Evolutionary conservation across 2,329 filamentous ascomycete genomes (phyloP).

Genomic region (Aspergillus spinulosporus): DNA sequence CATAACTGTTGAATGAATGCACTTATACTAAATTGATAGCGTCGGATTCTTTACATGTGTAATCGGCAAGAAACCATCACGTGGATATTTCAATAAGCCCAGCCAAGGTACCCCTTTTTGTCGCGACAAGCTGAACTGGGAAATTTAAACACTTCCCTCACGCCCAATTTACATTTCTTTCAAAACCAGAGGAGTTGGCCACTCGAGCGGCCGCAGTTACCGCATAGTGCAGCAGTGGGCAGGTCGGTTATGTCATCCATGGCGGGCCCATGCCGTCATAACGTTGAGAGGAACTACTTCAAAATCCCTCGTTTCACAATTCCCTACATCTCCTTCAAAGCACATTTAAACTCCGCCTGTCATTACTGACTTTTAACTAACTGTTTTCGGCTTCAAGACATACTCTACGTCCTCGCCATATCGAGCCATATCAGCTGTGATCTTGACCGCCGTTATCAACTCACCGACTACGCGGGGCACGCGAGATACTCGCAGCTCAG

Average conservation of each 20-base stretch:
- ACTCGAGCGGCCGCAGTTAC: neutral
- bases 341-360: neutral
- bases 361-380: neutral
- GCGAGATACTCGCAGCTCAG: neutral
- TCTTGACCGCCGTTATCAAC: neutral
- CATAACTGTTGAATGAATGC: neutral
- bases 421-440: neutral
- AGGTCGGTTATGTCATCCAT: conserved; percentile 11
- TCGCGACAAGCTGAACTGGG: neutral
- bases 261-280: conserved; percentile 14
- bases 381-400: neutral
- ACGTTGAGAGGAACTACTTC: conserved; percentile 3
- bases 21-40: neutral
- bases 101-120: neutral
- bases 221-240: neutral
- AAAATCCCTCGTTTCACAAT: neutral
- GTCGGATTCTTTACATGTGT: neutral
- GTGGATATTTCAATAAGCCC: neutral
- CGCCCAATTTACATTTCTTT: neutral
- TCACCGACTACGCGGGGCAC: conserved; percentile 3
- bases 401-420: neutral
- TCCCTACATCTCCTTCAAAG: neutral
- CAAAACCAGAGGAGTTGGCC: neutral
- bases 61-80: neutral
- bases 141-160: neutral